Base-by-base conservation (phyloP, 768 basidiomycete genomes). In the Xerocomus potaroensis region DNA sequence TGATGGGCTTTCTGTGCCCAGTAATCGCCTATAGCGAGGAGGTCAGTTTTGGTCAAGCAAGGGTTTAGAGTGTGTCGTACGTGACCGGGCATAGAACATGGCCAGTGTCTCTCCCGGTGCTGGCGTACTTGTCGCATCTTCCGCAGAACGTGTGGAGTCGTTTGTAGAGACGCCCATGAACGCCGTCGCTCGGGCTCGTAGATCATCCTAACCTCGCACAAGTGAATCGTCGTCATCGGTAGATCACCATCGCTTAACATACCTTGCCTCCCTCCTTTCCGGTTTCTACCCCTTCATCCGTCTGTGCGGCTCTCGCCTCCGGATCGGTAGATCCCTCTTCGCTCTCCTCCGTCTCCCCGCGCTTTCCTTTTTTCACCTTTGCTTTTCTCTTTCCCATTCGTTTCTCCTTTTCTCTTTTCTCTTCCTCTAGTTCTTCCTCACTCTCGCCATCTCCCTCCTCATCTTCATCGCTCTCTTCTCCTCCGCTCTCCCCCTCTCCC, bases 51-150 rank as follows among this genome's bases (percentile, higher is more conserved):
- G 4, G 12, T 24, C n/a, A 0, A 11, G 8, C 3, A 30, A 11
- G 1, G 15, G 31, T 8, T 1, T 30, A 30, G 8, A 10, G 7
- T n/a, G n/a, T n/a, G 18, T 72, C 84, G 55, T 62, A 85, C 88
- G 79, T 15, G 86, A 83, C 8, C 91, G 80, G 5, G 84, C 80
- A 56, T 91, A 94, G 62, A 94, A 94, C 65, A 76, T 74, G 0
- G 89, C 83, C 8, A 93, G 67, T 0, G 86, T 87, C 64, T 95
- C 92, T 10, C 90, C 89, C 0, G 90, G 89, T 3, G 85, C 70
- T 0, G 92, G 92, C 0, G 90, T 92, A 55, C 83, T 86, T 22
- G 86, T 60, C 1, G 78, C 64, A 48, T 92, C 89, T 58, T 91
- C 90, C 0, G 76, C 70, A 1, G 84, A 78, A 4, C 81, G 73